Percentiles rank a stretch among this genome's conserved stretches.
Conservation (phyloP, 345 rosid genomes). For the Ricinus communis region DNA sequence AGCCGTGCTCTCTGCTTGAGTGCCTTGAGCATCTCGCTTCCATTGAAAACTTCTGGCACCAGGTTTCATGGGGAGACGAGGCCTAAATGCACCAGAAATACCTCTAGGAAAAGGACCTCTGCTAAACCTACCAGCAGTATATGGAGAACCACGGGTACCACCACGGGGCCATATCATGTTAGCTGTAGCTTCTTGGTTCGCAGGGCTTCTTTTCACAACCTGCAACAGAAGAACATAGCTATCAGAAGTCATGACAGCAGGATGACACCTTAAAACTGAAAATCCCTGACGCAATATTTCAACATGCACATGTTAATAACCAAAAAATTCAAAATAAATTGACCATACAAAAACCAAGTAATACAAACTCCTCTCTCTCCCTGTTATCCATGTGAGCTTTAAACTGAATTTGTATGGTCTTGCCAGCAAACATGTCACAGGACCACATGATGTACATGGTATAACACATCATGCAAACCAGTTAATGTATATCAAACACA, state of each 20-base stretch:
- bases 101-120: slow-evolving; percentile 68
- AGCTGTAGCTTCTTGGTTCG: slow-evolving; percentile 54
- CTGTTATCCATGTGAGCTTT: neutral
- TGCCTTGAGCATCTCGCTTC: slow-evolving; percentile 69
- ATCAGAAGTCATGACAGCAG: neutral
- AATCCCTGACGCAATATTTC: neutral
- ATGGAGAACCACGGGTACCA: slow-evolving; percentile 46
- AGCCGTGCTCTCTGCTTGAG: slow-evolving; percentile 40
- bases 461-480: neutral
- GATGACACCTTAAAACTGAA: neutral
- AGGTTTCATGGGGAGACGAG: slow-evolving; percentile 53
- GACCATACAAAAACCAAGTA: too few relatives aligned
- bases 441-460: neutral
- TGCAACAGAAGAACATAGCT: slow-evolving; percentile 26
- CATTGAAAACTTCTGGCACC: slow-evolving; percentile 95
- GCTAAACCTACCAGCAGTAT: slow-evolving; percentile 50
- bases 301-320: neutral
- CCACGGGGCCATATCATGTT: slow-evolving; percentile 62
- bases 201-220: slow-evolving; percentile 74
- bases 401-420: neutral
- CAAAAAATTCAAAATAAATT: neutral
- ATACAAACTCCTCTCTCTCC: neutral
- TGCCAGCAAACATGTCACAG: too few relatives aligned
- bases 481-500: neutral
- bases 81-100: slow-evolving; percentile 53